Evolutionary conservation across 345 rosid species (phyloP).

Genomic region (Sisymbrium altissimum): DNA sequence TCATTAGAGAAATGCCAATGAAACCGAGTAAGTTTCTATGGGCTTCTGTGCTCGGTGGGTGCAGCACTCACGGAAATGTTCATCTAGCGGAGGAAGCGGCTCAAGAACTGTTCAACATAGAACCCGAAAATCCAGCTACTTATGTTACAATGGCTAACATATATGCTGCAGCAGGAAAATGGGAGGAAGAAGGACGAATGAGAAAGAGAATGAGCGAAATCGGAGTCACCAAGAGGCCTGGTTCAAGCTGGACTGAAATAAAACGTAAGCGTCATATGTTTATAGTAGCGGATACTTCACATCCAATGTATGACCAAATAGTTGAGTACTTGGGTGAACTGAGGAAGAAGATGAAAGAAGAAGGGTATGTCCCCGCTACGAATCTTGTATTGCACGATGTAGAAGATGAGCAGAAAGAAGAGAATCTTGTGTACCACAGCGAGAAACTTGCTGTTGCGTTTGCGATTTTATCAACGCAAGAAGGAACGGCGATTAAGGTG

Average conservation of each 20-base stretch:
- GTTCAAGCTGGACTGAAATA: conserved; percentile 79
- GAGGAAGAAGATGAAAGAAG: conserved; percentile 67
- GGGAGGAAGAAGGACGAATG: conserved; percentile 65
- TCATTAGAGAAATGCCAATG: conserved; percentile 64
- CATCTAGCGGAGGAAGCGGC: conserved; percentile 74
- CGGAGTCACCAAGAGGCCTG: conserved; percentile 69
- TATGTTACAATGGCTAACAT: conserved; percentile 88
- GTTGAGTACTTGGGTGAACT: conserved; percentile 50
- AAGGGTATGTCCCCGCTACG: conserved; percentile 79
- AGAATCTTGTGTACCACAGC: conserved; percentile 72
- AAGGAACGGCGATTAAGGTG: conserved; percentile 67
- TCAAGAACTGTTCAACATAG: conserved; percentile 67
- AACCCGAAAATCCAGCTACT: conserved; percentile 84
- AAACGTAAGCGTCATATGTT: conserved; percentile 64
- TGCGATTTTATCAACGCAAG: conserved; percentile 64
- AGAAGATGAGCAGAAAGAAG: conserved; percentile 90
- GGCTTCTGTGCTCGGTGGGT: conserved; percentile 93
- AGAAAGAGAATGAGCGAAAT: conserved; percentile 59
- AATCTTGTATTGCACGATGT: conserved; percentile 78
- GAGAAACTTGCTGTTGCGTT: too few relatives aligned
- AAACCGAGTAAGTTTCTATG: conserved; percentile 78
- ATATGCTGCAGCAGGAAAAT: conserved; percentile 66
- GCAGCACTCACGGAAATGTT: conserved; percentile 70
- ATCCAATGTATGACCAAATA: conserved; percentile 61
- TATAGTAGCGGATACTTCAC: conserved; percentile 67